Evolutionary conservation across 2,329 filamentous ascomycete genomes (phyloP).

Genomic region (Fusarium agapanthi): DNA sequence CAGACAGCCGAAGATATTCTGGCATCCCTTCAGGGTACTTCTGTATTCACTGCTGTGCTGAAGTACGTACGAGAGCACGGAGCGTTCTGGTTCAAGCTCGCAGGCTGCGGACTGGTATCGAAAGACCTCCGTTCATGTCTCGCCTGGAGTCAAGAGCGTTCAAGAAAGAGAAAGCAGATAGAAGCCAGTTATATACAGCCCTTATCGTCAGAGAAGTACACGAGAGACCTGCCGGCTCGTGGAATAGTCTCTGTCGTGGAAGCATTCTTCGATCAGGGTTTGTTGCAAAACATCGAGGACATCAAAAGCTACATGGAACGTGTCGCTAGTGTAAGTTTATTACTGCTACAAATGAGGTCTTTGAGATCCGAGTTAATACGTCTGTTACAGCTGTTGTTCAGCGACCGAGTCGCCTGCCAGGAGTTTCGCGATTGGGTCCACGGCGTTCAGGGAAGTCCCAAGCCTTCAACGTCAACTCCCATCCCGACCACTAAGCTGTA

Average conservation of each 20-base stretch:
- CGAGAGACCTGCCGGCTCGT: not conserved
- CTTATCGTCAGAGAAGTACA: fast-evolving
- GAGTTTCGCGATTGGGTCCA: conserved; percentile 2
- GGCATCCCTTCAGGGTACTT: not conserved
- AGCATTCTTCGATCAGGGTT: conserved; percentile 17
- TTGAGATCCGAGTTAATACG: not conserved
- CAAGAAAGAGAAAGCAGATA: not conserved
- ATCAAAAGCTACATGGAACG: conserved; percentile 13
- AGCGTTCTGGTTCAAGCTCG: not conserved
- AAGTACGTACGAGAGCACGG: not conserved
- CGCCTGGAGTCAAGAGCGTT: not conserved
- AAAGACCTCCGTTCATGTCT: not conserved
- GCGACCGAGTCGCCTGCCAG: not conserved
- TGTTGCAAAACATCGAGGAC: conserved; percentile 11
- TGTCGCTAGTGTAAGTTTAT: not conserved
- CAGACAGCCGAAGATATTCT: fast-evolving
- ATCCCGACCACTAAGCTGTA: too few relatives aligned
- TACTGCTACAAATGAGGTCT: fast-evolving
- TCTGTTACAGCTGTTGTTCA: not conserved
- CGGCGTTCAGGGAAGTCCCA: not conserved
- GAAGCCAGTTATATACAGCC: not conserved
- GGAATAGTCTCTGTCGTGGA: conserved; percentile 8
- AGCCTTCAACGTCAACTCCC: fast-evolving
- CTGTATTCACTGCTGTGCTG: not conserved
- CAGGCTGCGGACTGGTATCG: not conserved